These are phyloP conservation scores for Endotrypanum monterogeii DNA, from an alignment of 208 protist genomes.

Conservation along the genomic window DNA sequence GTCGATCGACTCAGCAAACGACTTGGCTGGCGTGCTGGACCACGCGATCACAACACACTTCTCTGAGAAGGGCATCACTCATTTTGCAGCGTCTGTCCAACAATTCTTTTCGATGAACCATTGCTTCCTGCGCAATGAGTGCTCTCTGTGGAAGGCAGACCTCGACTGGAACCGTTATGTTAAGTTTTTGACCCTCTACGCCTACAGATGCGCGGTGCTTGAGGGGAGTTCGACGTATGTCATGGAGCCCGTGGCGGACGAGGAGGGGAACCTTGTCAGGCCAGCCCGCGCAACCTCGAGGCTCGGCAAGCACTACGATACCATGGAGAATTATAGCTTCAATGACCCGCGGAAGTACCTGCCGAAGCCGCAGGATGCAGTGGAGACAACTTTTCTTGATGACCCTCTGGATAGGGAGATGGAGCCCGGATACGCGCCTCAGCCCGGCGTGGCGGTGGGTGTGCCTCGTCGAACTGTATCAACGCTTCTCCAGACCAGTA, in stretches of 20 bases:
- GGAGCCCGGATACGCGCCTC: background rate
- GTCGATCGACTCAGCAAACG: slow-evolving; percentile 54
- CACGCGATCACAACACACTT: slow-evolving; percentile 82
- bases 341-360: slow-evolving; percentile 39
- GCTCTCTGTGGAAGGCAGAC: slow-evolving; percentile 32
- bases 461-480: slow-evolving; percentile 12
- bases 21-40: slow-evolving; percentile 75
- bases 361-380: slow-evolving; percentile 31
- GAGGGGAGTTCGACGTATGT: slow-evolving; percentile 33
- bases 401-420: background rate
- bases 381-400: background rate
- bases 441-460: slow-evolving; percentile 9
- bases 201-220: slow-evolving; percentile 43
- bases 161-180: slow-evolving; percentile 81
- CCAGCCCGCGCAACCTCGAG: slow-evolving; percentile 43
- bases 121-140: slow-evolving; percentile 53
- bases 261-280: slow-evolving; percentile 42
- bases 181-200: slow-evolving; percentile 86
- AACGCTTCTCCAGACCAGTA: slow-evolving; percentile 19
- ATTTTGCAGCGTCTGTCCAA: slow-evolving; percentile 44
- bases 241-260: slow-evolving; percentile 48
- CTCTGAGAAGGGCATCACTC: slow-evolving; percentile 45
- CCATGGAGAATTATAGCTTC: slow-evolving; percentile 44
- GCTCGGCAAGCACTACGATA: slow-evolving; percentile 65
- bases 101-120: slow-evolving; percentile 60